Evolutionary conservation across 352 stramenopile genomes (phyloP).

Genomic region (Pythium periplocum): DNA sequence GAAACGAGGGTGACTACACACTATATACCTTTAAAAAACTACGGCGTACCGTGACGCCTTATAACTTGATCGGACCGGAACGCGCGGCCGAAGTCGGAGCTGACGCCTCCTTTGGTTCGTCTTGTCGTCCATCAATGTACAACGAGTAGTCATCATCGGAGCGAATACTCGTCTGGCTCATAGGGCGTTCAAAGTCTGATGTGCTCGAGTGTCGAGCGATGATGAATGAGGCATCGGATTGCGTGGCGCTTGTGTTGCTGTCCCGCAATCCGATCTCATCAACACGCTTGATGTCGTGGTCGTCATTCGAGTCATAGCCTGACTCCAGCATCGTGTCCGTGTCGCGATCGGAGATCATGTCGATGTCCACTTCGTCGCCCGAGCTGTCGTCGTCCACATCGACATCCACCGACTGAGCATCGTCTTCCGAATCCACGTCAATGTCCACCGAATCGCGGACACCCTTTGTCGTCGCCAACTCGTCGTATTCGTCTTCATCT

Average conservation of each 20-base stretch:
- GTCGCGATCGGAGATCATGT: slow-evolving; percentile 8
- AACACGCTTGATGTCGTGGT: slow-evolving; percentile 16
- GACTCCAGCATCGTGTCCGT: slow-evolving; percentile 11
- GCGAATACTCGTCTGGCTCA: slow-evolving; percentile 34
- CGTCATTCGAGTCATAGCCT: background rate
- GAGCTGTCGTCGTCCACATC: slow-evolving; percentile 25
- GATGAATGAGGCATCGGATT: background rate
- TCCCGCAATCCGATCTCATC: slow-evolving; percentile 16
- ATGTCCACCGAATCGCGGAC: slow-evolving; percentile 21
- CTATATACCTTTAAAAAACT: too few species aligned
- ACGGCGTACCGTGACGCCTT: background rate
- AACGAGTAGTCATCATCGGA: slow-evolving; percentile 60
- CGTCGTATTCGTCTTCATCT: slow-evolving; percentile 18
- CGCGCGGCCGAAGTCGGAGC: too few species aligned
- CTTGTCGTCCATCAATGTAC: slow-evolving; percentile 32
- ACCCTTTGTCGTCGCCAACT: slow-evolving; percentile 10
- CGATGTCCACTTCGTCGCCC: slow-evolving; percentile 22
- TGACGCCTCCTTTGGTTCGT: too few species aligned
- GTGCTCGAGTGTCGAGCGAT: slow-evolving; percentile 3
- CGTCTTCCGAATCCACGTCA: slow-evolving; percentile 6
- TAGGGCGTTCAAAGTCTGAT: slow-evolving; percentile 7
- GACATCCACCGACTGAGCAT: slow-evolving; percentile 15
- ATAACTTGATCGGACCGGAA: slow-evolving; percentile 15
- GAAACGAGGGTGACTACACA: too few species aligned
- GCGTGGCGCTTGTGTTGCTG: slow-evolving; percentile 1